Evolutionary conservation across 257 asterid genomes (phyloP), one percentile per base, ranked within the genome.

Genomic region (Solanum lignicaule): DNA sequence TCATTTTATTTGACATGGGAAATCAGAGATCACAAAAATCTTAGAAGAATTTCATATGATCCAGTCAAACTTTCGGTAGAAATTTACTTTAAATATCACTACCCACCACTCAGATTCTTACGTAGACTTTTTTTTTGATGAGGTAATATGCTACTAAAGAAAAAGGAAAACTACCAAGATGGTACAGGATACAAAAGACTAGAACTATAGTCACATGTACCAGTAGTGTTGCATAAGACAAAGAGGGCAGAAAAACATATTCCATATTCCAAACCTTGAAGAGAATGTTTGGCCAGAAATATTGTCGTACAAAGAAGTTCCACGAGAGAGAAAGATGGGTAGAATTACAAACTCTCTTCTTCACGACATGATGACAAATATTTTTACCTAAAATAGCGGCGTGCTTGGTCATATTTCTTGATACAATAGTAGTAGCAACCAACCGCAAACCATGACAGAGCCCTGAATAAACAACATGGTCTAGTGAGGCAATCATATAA

Each of bases 381-480:
- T 84, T 62, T 20, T 84, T 92, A 97, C 99, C 99, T 95, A 91
- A 94, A 97, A 94, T 95, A 96, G 60, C 99, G 98, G 27, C 98
- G 98, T 65, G 99, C 94, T 87, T 95, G 99, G 69, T 94, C 99
- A 90, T 93, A 95, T 91, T 97, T 97, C 89, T 93, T 97, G 87
- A 94, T 95, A 92, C 99, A 95, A 88, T 90, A 96, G 93, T 97
- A 97, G 94, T 97, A 97, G 93, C 98, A 97, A 86, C 99, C 99
- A 74, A 97, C 99, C 62, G 99, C 98, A 87, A 96, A 97, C 99
- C 99, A 97, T 86, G 99, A 95, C 84, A 97, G 91, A 55, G 99
- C 98, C 94, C 99, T 97, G 93, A 86, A 93, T 11, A 89, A 87
- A 86, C 16, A 88, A 87, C 90, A 91, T 83, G 66, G 41, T 86